phyloP scores from a whole-genome alignment of 2,329 filamentous ascomycete species.

The Colletotrichum simmondsii region DNA sequence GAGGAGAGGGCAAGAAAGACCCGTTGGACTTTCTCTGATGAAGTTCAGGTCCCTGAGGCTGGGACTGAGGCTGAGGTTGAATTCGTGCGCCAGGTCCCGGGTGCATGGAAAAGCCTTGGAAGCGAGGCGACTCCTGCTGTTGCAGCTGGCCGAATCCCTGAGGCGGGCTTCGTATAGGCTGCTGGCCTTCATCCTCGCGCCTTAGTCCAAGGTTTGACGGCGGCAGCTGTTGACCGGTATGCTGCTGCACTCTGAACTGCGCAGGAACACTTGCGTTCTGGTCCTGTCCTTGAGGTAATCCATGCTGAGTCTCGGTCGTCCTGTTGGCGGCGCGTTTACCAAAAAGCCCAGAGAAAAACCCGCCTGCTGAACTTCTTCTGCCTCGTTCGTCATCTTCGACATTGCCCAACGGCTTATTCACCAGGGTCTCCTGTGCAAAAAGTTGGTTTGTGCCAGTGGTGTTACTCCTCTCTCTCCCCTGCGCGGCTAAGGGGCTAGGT shows the following conservation, averaged over 20 bases:
- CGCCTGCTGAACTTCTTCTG: conserved; percentile 37
- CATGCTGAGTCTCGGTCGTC: conserved; percentile 33
- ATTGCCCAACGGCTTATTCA: conserved; percentile 10
- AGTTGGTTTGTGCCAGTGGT: conserved; percentile 35
- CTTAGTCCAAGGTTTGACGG: not conserved
- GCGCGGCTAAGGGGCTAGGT: conserved; percentile 12
- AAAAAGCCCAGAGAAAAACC: conserved; percentile 38
- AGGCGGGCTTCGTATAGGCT: not conserved
- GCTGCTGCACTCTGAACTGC: conserved; percentile 2
- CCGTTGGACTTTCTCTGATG: not conserved
- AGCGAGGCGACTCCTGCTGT: not conserved
- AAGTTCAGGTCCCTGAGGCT: not conserved
- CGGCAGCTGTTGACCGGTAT: conserved; percentile 2
- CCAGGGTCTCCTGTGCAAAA: not conserved
- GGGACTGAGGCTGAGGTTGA: not conserved
- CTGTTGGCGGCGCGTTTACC: conserved; percentile 37
- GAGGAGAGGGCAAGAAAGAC: not conserved
- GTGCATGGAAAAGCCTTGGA: conserved; percentile 9
- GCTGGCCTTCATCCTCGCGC: not conserved
- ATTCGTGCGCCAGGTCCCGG: not conserved
- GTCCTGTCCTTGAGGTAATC: not conserved
- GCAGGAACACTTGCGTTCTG: not conserved
- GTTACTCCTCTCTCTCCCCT: conserved; percentile 35
- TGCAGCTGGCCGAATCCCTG: conserved; percentile 12
- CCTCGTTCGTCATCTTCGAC: conserved; percentile 38